A percentile compares a stretch with the other conserved stretches of the same genome.
Conservation (phyloP, 441 rosid species). For the Macaranga tanarius region DNA sequence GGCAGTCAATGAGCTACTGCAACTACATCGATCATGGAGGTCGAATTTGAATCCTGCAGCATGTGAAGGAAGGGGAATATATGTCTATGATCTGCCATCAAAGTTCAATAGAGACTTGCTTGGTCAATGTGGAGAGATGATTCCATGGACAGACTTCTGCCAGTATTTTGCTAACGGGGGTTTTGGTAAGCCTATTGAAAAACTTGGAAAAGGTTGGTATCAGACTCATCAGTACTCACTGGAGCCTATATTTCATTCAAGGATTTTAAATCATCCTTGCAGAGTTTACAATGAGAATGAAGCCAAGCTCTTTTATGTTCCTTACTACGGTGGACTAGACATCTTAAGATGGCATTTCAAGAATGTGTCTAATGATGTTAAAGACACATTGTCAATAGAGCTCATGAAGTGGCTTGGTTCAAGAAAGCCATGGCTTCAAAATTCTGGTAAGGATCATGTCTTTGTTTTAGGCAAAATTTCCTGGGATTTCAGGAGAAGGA, state of each 20-base stretch:
- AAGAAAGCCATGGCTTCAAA: conserved; percentile 49
- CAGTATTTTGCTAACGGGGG: conserved; percentile 51
- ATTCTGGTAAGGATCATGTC: conserved; percentile 75
- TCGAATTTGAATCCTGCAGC: conserved; percentile 25
- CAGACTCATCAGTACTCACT: conserved; percentile 74
- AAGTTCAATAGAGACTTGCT: conserved; percentile 77
- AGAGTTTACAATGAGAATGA: conserved; percentile 58
- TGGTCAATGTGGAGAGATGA: conserved; percentile 77
- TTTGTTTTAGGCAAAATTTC: conserved; percentile 77
- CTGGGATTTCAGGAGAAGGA: conserved; percentile 78
- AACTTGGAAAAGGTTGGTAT: conserved; percentile 65
- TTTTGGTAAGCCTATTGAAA: conserved; percentile 49
- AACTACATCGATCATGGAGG: conserved; percentile 66
- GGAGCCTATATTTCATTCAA: conserved; percentile 76
- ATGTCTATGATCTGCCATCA: conserved; percentile 71
- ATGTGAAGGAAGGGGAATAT: conserved; percentile 63
- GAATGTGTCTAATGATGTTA: conserved; percentile 69
- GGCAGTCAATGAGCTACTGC: conserved; percentile 43
- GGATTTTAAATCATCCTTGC: conserved; percentile 73
- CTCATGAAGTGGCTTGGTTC: conserved; percentile 69
- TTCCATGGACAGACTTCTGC: conserved; percentile 70
- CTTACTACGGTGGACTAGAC: conserved; percentile 78
- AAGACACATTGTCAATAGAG: conserved; percentile 55
- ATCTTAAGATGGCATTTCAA: conserved; percentile 90
- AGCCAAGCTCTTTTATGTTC: conserved; percentile 81